phyloP scores from a whole-genome alignment of 169 alveolate genomes.

The Plasmodium malariae region DNA sequence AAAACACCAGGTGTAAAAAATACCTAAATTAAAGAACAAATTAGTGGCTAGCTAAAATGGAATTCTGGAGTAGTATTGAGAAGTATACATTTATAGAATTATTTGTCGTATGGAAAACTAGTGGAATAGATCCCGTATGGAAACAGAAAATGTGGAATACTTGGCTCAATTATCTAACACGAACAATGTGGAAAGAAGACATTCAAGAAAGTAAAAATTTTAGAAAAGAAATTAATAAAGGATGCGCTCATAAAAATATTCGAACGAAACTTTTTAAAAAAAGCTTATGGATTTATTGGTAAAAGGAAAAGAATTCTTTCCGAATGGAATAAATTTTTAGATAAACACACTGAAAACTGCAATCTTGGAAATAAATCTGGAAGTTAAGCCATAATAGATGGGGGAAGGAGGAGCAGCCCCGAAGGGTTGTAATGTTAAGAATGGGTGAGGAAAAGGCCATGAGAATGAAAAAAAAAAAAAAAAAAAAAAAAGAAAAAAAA shows the following conservation, averaged over 20 bases:
- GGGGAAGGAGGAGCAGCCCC: too few relatives aligned
- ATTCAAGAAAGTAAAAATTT: slow-evolving; percentile 5
- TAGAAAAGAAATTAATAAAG: slow-evolving; percentile 8
- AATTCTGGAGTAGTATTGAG: slow-evolving; percentile 10
- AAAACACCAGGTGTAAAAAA: slow-evolving; percentile 5
- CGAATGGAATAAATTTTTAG: too few relatives aligned
- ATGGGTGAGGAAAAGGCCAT: too few relatives aligned
- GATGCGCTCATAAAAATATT: slow-evolving; percentile 5
- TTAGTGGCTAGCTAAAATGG: slow-evolving; percentile 14
- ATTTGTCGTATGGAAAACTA: slow-evolving; percentile 18
- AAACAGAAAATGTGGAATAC: slow-evolving; percentile 21
- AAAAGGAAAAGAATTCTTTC: too few relatives aligned
- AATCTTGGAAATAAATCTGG: too few relatives aligned
- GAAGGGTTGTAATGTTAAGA: too few relatives aligned
- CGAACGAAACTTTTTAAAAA: too few relatives aligned
- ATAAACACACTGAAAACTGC: too few relatives aligned
- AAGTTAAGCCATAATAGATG: too few relatives aligned
- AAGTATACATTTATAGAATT: neutral
- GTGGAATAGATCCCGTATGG: slow-evolving; percentile 10
- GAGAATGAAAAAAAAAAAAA: too few relatives aligned
- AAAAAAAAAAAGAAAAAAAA: too few relatives aligned
- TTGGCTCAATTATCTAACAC: neutral
- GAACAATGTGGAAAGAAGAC: slow-evolving; percentile 35
- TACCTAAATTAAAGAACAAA: slow-evolving; percentile 2
- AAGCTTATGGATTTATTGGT: too few relatives aligned